Percentiles rank a stretch among this genome's conserved stretches.
Evolutionary conservation across 768 basidiomycete genomes (phyloP).

Genomic region (Leccinum arenicola): DNA sequence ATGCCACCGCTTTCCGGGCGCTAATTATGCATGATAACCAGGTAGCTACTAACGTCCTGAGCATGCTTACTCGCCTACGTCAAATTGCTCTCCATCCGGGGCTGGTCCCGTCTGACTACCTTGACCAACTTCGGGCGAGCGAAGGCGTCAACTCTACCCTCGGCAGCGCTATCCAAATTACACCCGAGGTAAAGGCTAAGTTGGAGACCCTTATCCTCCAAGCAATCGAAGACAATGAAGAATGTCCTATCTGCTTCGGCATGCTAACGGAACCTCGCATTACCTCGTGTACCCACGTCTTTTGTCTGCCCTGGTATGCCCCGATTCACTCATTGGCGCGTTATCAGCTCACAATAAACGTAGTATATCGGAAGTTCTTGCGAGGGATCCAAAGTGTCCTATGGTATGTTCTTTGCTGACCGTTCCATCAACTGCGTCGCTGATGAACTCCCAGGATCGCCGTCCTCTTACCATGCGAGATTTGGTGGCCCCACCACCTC

Average conservation of each 20-base stretch:
- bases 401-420: conserved; percentile 49
- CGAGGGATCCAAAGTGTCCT: conserved; percentile 74
- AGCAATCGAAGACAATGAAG: conserved; percentile 77
- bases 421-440: not conserved
- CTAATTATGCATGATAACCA: conserved; percentile 25
- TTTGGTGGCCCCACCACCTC: conserved; percentile 60
- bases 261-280: conserved; percentile 64
- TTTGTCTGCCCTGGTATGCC: conserved; percentile 66
- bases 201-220: conserved; percentile 59
- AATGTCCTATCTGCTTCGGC: conserved; percentile 76
- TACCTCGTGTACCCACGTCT: conserved; percentile 69
- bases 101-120: conserved; percentile 66
- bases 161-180: conserved; percentile 37
- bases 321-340: not conserved
- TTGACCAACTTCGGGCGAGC: conserved; percentile 52
- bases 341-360: conserved; percentile 1
- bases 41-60: conserved; percentile 69
- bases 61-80: conserved; percentile 83
- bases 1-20: not conserved
- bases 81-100: conserved; percentile 80
- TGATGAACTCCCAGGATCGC: conserved; percentile 56
- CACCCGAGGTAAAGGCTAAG: conserved; percentile 49
- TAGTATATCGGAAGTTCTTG: conserved; percentile 69
- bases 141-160: conserved; percentile 27
- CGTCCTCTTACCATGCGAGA: conserved; percentile 51